phyloP scores from a whole-genome alignment of 257 asterid species.

The Solanum pinnatisectum region DNA sequence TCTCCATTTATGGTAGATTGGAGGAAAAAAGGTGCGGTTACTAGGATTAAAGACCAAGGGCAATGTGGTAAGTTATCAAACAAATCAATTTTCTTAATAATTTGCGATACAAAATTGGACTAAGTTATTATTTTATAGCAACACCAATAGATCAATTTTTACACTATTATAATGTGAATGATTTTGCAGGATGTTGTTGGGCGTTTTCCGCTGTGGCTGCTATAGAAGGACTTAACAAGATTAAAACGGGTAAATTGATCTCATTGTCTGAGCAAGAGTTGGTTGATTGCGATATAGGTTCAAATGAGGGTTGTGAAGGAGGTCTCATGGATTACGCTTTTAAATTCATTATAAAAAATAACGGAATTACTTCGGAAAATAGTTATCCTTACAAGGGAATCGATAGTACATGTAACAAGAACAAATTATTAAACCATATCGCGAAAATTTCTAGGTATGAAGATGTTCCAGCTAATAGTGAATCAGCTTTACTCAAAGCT shows the following conservation, averaged over 20 bases:
- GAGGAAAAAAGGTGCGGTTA: too few relatives aligned
- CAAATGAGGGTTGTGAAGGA: conserved; percentile 22
- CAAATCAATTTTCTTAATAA: too few relatives aligned
- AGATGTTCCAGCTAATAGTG: conserved; percentile 27
- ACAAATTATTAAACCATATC: background rate
- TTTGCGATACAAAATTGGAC: too few relatives aligned
- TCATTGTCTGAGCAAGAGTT: conserved; percentile 10
- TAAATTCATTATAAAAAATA: conserved; percentile 14
- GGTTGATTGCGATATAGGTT: conserved; percentile 24
- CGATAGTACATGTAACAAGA: background rate
- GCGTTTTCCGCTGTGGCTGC: conserved; percentile 35
- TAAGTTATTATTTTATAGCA: too few relatives aligned
- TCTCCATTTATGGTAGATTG: too few relatives aligned
- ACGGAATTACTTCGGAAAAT: conserved; percentile 23
- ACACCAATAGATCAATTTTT: too few relatives aligned
- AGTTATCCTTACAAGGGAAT: conserved; percentile 25
- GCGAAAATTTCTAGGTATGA: background rate
- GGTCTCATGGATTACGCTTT: conserved; percentile 3
- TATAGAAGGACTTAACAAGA: conserved; percentile 9
- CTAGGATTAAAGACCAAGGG: too few relatives aligned
- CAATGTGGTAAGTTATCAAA: too few relatives aligned
- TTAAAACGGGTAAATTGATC: conserved; percentile 12
- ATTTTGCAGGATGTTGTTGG: background rate
- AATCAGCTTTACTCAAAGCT: conserved; percentile 14
- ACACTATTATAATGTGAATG: too few relatives aligned